These are phyloP conservation scores for Arabidopsis thaliana DNA, from an alignment of 345 rosid genomes.

Conservation along the genomic window DNA sequence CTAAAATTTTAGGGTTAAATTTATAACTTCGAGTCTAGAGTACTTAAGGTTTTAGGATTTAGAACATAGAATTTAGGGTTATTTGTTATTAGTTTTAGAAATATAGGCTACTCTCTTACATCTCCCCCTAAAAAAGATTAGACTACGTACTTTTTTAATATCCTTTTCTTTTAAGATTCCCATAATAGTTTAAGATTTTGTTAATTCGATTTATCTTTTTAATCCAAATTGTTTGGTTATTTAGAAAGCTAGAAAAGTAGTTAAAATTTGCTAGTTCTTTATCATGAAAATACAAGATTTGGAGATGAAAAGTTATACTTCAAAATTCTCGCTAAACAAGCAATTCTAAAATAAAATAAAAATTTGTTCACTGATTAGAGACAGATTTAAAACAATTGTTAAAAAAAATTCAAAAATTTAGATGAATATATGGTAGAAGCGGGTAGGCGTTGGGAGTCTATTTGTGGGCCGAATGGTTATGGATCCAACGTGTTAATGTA, in stretches of 20 bases:
- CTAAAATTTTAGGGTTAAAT: too few species aligned
- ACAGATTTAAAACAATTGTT: background rate
- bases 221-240: too few species aligned
- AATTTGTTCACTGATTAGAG: background rate
- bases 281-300: background rate
- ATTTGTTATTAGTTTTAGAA: background rate
- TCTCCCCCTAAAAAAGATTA: too few species aligned
- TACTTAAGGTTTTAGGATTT: background rate
- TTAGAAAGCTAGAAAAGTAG: too few species aligned
- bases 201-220: background rate
- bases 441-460: background rate
- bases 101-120: background rate
- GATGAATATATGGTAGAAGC: background rate
- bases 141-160: too few species aligned
- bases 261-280: too few species aligned
- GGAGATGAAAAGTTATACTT: background rate
- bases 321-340: background rate
- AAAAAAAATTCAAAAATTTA: too few species aligned
- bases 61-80: background rate
- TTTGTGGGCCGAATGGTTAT: background rate
- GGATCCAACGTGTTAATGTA: background rate
- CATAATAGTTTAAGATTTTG: background rate
- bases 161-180: background rate
- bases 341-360: too few species aligned
- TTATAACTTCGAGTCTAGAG: too few species aligned